Conservation (phyloP, 257 asterid genomes). For the Lycium ferocissimum region DNA sequence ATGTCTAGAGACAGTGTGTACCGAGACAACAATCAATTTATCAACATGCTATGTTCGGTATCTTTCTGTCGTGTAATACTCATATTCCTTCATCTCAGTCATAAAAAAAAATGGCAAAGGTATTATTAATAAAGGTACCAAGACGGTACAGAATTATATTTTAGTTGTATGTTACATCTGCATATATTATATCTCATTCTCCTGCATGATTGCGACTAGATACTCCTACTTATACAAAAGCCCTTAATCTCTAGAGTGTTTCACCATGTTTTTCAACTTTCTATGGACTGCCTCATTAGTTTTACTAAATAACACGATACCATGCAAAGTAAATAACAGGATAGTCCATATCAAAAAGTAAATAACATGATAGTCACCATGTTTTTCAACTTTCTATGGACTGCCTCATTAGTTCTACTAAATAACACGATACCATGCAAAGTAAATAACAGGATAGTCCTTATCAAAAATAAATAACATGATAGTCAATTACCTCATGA, state of each 20-base stretch:
- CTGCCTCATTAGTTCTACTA: neutral
- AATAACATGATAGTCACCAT: conserved; percentile 25
- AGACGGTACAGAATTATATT: too few relatives aligned
- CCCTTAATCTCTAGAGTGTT: neutral
- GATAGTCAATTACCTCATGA: conserved; percentile 73
- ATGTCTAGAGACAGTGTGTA: neutral
- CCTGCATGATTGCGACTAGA: neutral
- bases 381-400: too few relatives aligned
- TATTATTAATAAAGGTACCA: too few relatives aligned
- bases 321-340: conserved; percentile 23
- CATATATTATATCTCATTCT: conserved; percentile 11
- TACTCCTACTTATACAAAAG: neutral
- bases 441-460: conserved; percentile 20
- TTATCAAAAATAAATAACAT: conserved; percentile 23
- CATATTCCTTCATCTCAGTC: conserved; percentile 1
- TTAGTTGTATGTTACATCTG: neutral
- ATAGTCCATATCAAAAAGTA: conserved; percentile 2
- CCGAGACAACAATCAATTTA: neutral
- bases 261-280: conserved; percentile 1
- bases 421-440: conserved; percentile 6
- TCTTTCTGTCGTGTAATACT: neutral
- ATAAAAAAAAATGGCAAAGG: too few relatives aligned
- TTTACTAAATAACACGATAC: neutral
- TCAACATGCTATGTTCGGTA: neutral
- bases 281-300: neutral